Evolutionary conservation across 805 yeast genomes (phyloP), one percentile per base, ranked within the genome.

Genomic region (Candida michaelii): DNA sequence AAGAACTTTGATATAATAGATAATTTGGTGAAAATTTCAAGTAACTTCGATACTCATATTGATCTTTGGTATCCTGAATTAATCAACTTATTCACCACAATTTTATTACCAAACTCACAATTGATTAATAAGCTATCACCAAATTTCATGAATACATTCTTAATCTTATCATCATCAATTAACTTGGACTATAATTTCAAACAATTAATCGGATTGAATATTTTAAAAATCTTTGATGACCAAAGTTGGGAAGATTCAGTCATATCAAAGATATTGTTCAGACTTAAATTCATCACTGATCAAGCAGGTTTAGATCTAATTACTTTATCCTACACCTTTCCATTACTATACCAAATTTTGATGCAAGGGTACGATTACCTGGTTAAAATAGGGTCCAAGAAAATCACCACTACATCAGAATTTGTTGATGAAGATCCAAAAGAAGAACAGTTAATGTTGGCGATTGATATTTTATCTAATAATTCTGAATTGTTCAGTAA

Each of bases 371-470:
- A 80, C 43, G 63, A 56, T 1, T 77, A 73, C 31, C 77, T 85
- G 1, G 53, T 77, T 40, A 74, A 69, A 48, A 78, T 76, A 52
- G 42, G 37, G 11, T 69, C 82, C 2, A 71, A 69, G 34, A 82
- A 79, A 54, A 58, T 62, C 38, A 65, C 62, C 5, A 67, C 74
- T 1, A 83, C 81, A 23, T 69, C 82, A 2, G 95, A 87, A 53
- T 85, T 83, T 58, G 76, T 76, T 23, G 91, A 88, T 42, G 96
- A 87, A 59, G 88, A 82, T 51, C 82, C 82, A n/a, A 89, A 85
- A 56, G 97, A 90, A 60, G 97, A 89, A 58, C 91, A 87, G 53
- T 67, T 89, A 38, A 62, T 85, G 38, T 66, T 91, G 44, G 85
- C 91, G 0, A 62, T 90, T 52, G 95, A 87, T 54, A 80, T 89